Conservation (phyloP, 2,329 filamentous ascomycete genomes). For the Sarocladiaceae sp. region DNA sequence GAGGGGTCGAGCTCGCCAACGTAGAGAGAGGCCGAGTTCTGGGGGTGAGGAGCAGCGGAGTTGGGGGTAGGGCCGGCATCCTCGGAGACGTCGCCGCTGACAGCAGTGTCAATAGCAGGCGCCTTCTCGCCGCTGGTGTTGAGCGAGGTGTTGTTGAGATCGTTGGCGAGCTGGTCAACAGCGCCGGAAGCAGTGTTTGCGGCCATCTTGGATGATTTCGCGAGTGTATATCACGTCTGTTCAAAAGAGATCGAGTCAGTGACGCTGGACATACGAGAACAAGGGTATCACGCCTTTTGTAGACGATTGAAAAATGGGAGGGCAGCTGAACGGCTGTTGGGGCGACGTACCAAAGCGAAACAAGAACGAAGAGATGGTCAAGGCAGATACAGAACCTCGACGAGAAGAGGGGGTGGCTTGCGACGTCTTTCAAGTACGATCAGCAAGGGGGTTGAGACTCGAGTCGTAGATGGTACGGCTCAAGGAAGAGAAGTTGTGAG, state of each 20-base stretch:
- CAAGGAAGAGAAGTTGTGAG: slow-evolving; percentile 11
- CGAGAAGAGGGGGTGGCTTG: not conserved
- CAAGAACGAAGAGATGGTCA: slow-evolving; percentile 4
- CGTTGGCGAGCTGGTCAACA: slow-evolving; percentile 76
- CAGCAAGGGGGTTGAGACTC: not conserved
- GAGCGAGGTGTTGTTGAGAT: slow-evolving; percentile 66
- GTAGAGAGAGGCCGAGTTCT: slow-evolving; percentile 96
- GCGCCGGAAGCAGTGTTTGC: slow-evolving; percentile 50
- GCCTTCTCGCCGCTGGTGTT: slow-evolving; percentile 62
- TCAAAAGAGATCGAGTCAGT: not conserved
- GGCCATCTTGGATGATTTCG: slow-evolving; percentile 46
- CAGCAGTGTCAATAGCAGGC: slow-evolving; percentile 69
- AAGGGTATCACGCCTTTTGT: slow-evolving; percentile 11
- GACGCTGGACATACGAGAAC: no score
- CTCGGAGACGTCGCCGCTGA: slow-evolving; percentile 42
- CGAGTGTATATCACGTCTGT: slow-evolving; percentile 4
- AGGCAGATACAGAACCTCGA: slow-evolving; percentile 7
- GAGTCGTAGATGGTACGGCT: slow-evolving; percentile 2
- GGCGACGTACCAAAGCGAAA: slow-evolving; percentile 6
- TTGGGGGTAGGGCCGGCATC: slow-evolving; percentile 63
- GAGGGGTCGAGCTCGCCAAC: slow-evolving; percentile 97
- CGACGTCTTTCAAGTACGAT: not conserved
- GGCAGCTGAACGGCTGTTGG: not conserved
- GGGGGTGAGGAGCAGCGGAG: slow-evolving; percentile 70
- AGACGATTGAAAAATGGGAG: not conserved